These are phyloP conservation scores for Coriaria nepalensis DNA, from an alignment of 306 rosid species.

Conservation along the genomic window DNA sequence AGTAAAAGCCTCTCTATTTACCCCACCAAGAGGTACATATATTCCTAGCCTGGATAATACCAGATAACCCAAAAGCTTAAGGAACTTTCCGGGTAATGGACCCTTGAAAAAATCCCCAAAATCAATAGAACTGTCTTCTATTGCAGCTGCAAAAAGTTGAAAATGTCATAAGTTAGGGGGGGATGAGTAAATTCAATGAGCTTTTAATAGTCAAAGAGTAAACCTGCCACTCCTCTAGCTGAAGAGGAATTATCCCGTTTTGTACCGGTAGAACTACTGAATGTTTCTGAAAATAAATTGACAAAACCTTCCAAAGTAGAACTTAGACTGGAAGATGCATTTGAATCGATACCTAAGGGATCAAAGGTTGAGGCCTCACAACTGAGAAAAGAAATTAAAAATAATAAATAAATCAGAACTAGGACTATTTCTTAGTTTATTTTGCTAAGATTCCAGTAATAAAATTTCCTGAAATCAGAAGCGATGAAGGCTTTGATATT, in stretches of 20 bases:
- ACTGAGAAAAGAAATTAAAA: slow-evolving; percentile 23
- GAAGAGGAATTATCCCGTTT: slow-evolving; percentile 57
- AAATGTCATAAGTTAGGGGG: slow-evolving; percentile 14
- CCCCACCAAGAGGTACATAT: slow-evolving; percentile 90
- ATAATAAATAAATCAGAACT: too few relatives aligned
- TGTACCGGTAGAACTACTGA: slow-evolving; percentile 45
- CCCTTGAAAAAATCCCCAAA: slow-evolving; percentile 93
- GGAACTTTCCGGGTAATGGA: slow-evolving; percentile 88
- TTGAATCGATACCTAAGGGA: slow-evolving; percentile 66
- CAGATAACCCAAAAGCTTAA: slow-evolving; percentile 69
- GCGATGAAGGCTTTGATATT: too few relatives aligned
- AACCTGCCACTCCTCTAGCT: slow-evolving; percentile 82
- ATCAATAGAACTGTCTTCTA: slow-evolving; percentile 87
- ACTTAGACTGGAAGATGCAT: slow-evolving; percentile 35
- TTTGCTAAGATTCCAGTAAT: too few relatives aligned
- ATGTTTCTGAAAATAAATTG: slow-evolving; percentile 35
- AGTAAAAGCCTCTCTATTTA: slow-evolving; percentile 80
- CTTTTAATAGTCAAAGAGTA: slow-evolving; percentile 9
- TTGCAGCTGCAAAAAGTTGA: slow-evolving; percentile 58
- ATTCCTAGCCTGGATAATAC: slow-evolving; percentile 85
- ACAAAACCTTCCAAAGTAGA: slow-evolving; percentile 42
- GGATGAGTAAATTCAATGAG: too few relatives aligned
- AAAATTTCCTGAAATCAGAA: too few relatives aligned
- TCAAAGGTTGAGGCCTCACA: slow-evolving; percentile 46
- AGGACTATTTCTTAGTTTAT: too few relatives aligned